Conservation (phyloP, 352 stramenopile species). For the Blastocystis sp. region DNA sequence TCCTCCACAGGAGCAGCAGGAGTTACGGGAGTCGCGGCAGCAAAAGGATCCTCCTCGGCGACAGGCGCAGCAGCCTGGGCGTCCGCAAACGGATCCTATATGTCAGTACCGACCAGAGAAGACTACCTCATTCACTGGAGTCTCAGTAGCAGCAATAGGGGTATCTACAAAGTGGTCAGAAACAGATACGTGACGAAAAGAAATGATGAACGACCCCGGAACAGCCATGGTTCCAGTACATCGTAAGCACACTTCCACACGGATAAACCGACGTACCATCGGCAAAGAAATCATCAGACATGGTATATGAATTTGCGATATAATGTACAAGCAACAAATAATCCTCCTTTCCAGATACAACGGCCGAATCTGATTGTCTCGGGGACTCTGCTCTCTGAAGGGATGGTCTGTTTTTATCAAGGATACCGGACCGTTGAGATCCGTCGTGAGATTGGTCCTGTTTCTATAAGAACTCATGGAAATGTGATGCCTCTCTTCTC, state of each 20-base stretch:
- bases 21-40: background rate
- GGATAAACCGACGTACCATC: constrained; percentile 32
- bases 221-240: background rate
- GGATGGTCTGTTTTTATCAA: no score
- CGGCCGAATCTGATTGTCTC: no score
- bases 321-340: no score
- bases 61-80: background rate
- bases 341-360: no score
- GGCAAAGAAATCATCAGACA: constrained; percentile 57
- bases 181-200: background rate
- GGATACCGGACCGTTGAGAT: no score
- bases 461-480: no score
- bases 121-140: background rate
- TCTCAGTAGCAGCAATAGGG: background rate
- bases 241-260: background rate
- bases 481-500: no score
- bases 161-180: constrained; percentile 43
- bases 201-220: background rate
- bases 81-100: constrained; percentile 49
- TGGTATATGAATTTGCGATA: no score
- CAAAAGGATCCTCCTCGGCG: constrained; percentile 49
- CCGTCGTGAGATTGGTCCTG: no score
- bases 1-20: constrained; percentile 5
- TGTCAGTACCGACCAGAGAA: background rate
- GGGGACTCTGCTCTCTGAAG: no score